A percentile compares a stretch with the other conserved stretches of the same genome.
Evolutionary conservation across 2,329 filamentous ascomycete species (phyloP).

Genomic region (Paecilomyces sp.): DNA sequence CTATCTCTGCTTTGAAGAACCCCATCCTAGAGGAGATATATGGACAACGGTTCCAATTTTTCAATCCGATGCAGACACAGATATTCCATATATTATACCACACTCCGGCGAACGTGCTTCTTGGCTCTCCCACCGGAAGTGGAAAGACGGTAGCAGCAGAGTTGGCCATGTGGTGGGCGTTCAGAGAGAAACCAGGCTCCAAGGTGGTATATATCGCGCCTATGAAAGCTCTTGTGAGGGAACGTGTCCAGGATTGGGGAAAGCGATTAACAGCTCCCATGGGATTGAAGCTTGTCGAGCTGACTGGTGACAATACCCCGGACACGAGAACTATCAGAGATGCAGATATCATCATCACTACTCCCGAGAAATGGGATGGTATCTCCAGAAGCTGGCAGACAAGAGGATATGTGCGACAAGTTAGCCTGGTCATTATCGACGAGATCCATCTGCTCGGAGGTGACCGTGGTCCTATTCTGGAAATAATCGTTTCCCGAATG

Average conservation of each 20-base stretch:
- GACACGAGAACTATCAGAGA: slow-evolving; percentile 93
- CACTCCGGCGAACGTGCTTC: slow-evolving; percentile 80
- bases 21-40: slow-evolving; percentile 83
- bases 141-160: slow-evolving; percentile 96
- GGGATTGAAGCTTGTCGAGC: slow-evolving; percentile 83
- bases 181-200: slow-evolving; percentile 84
- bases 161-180: slow-evolving; percentile 99
- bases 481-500: slow-evolving; percentile 91
- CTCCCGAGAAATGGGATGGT: slow-evolving; percentile 99
- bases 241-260: slow-evolving; percentile 93
- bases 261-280: slow-evolving; percentile 72
- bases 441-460: slow-evolving; percentile 97
- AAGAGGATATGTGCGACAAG: slow-evolving; percentile 88
- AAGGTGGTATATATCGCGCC: slow-evolving; percentile 99
- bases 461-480: slow-evolving; percentile 91
- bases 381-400: slow-evolving; percentile 99
- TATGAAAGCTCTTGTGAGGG: slow-evolving; percentile 96
- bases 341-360: slow-evolving; percentile 96
- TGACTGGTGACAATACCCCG: slow-evolving; percentile 96
- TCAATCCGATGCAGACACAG: slow-evolving; percentile 99
- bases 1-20: slow-evolving; percentile 81
- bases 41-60: slow-evolving; percentile 80
- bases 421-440: slow-evolving; percentile 94
- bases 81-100: slow-evolving; percentile 97
- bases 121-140: slow-evolving; percentile 93